Conservation (phyloP, 163 green algal genomes). For the Picocystis sp. region DNA sequence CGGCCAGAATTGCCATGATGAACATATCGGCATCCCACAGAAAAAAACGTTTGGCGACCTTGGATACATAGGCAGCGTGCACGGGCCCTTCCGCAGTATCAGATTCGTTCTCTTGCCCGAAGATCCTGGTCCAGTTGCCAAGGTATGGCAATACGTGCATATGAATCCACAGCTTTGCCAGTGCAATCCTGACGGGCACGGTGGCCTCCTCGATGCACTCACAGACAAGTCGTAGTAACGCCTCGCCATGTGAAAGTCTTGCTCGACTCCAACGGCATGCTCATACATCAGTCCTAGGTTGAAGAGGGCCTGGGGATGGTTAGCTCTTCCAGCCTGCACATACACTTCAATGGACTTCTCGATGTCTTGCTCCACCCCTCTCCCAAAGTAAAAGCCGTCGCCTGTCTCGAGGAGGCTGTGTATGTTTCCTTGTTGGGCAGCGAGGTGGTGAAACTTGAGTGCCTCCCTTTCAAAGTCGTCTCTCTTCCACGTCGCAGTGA, state of each 20-base stretch:
- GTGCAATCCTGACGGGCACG: constrained; percentile 45
- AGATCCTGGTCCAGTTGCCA: no score
- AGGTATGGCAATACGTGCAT: neutral
- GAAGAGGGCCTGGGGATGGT: constrained; percentile 53
- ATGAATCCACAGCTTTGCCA: constrained; percentile 41
- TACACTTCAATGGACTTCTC: constrained; percentile 42
- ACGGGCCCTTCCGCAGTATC: no score
- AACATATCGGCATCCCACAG: no score
- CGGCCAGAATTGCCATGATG: no score
- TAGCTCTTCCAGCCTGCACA: constrained; percentile 1
- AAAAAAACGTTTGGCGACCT: no score
- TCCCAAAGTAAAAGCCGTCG: constrained; percentile 60
- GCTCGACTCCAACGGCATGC: constrained; percentile 60
- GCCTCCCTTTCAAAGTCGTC: constrained; percentile 7
- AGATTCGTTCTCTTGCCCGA: no score
- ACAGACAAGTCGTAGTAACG: constrained; percentile 63
- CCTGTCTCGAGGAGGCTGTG: constrained; percentile 52
- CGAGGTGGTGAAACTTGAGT: constrained; percentile 32
- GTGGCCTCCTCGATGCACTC: constrained; percentile 21
- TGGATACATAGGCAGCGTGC: no score
- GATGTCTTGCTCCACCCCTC: constrained; percentile 37
- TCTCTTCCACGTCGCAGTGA: neutral
- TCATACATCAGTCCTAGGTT: constrained; percentile 91
- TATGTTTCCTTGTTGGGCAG: constrained; percentile 57
- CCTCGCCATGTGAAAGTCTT: constrained; percentile 68